These are phyloP conservation scores for Kazachstania viticola DNA, from an alignment of 805 yeast species.

Conservation along the genomic window DNA sequence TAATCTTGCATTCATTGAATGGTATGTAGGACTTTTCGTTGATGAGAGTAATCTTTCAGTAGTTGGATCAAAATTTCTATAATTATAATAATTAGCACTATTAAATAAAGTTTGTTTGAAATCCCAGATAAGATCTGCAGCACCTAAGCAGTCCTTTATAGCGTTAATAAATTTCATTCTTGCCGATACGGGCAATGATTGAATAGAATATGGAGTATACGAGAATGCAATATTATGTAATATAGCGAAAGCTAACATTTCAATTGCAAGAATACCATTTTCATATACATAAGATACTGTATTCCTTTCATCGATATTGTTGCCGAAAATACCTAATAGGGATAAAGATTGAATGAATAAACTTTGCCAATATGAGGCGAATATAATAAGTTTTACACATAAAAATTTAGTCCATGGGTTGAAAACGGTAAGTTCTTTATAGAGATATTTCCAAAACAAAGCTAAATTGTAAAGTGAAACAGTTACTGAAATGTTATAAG, in stretches of 20 bases:
- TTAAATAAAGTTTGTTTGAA: conserved; percentile 51
- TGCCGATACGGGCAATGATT: conserved; percentile 54
- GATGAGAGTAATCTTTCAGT: conserved; percentile 37
- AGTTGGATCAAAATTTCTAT: conserved; percentile 71
- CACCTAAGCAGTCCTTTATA: conserved; percentile 61
- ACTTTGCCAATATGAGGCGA: conserved; percentile 98
- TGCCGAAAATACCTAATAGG: conserved; percentile 32
- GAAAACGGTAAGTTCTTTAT: conserved; percentile 61
- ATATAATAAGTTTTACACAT: conserved; percentile 85
- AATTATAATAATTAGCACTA: conserved; percentile 66
- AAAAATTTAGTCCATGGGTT: conserved; percentile 87
- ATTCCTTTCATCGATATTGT: conserved; percentile 24
- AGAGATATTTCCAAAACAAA: conserved; percentile 85
- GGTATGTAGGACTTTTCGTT: conserved; percentile 58
- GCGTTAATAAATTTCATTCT: conserved; percentile 54
- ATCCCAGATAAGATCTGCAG: conserved; percentile 71
- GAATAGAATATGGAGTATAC: conserved; percentile 55
- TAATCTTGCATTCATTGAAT: no score
- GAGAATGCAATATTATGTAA: conserved; percentile 87
- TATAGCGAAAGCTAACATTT: conserved; percentile 72
- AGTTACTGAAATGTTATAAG: conserved; percentile 73
- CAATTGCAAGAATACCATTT: conserved; percentile 70
- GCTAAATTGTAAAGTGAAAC: conserved; percentile 77
- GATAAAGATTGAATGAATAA: conserved; percentile 43
- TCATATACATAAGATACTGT: conserved; percentile 50